Evolutionary conservation across 495 filamentous ascomycete species (phyloP).

Genomic region (Xylaria acuta): DNA sequence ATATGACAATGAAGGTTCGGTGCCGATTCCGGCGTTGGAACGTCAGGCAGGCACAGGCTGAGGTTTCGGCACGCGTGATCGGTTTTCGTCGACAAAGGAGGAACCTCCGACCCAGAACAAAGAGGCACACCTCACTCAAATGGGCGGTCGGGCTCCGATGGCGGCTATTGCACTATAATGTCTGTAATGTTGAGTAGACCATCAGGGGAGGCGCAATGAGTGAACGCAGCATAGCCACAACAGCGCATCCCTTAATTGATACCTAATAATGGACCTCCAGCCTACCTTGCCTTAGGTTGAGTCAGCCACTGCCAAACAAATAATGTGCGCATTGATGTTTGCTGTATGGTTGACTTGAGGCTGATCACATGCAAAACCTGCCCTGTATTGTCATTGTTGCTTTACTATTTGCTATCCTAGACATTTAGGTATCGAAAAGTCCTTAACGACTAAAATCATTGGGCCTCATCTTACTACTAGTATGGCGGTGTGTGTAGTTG

Average conservation of each 20-base stretch:
- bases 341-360: too few species aligned
- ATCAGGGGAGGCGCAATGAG: neutral
- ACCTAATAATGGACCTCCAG: neutral
- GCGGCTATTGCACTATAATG: neutral
- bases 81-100: neutral
- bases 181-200: neutral
- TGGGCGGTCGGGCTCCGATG: neutral
- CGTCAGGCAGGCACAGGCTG: neutral
- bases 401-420: neutral
- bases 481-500: neutral
- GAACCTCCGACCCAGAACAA: neutral
- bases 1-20: neutral
- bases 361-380: neutral
- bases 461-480: neutral
- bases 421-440: neutral
- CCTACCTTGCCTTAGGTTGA: neutral
- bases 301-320: too few species aligned
- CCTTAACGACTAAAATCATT: neutral
- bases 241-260: constrained; percentile 3
- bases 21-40: neutral
- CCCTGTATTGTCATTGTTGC: neutral
- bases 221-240: neutral
- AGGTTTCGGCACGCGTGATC: neutral
- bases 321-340: too few species aligned
- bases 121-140: neutral